Base-by-base conservation (phyloP, 495 filamentous ascomycete species). In the Neurospora sp. region DNA sequence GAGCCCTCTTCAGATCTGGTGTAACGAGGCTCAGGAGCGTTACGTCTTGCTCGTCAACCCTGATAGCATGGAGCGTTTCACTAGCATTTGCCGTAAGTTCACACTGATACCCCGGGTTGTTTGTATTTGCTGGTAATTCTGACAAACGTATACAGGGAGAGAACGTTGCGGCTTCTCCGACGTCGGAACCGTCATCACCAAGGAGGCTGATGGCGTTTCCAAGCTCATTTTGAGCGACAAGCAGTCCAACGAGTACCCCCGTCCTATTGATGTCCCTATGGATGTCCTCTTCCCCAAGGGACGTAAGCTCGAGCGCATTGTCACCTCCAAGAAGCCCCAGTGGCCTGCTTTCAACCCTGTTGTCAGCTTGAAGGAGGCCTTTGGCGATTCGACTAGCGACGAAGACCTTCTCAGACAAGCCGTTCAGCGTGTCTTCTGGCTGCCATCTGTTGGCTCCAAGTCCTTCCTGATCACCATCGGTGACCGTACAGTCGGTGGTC, bases 1-100 rank as follows among this genome's bases (percentile, higher is more conserved):
- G 92, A 97, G 93, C 79, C 94, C 95, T 31, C 87, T 97, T 77
- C 92, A 98, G 79, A 97, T 98, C 42, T 98, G 94, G 95, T 97
- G 94, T 82, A 95, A 93, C 75, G 94, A 98, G 76, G 96, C 96
- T 3, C 96, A 99, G 76, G 96, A 99, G 81, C 86, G 96, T 78
- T 99, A 98, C 75, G 96, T 98, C 20, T 79, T 98, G 75, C 87
- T 94, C 12, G 88, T 99, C 73, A 91, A 92, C 41, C 87, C 87
- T 71, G 91, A 94, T 3, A 84, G 89, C 40, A 88, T 98, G 78
- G 92, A 94, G 73, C 89, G 87, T 39, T 98, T 98, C 82, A 90
- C 90, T 53, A 87, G 87, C 69, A 97, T 98, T 75, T 93, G 92
- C 74, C 82, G 86, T 86, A 80, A 82, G 84, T 84, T 71, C 53